Percentiles rank a stretch among this genome's conserved stretches.
Conservation (phyloP, 2,329 filamentous ascomycete genomes). For the Periconia digitata region DNA sequence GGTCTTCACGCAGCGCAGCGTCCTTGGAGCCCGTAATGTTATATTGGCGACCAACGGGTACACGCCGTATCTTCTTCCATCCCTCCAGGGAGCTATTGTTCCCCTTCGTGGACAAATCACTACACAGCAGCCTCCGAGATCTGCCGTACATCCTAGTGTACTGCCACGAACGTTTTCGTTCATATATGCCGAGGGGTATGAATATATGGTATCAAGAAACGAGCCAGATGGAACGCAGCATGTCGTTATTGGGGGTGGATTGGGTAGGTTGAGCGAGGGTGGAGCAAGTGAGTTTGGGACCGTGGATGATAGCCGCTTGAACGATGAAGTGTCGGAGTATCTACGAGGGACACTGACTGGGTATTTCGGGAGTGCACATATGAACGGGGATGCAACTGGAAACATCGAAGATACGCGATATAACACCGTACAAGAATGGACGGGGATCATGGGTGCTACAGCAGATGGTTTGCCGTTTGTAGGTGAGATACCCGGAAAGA, state of each 20-base stretch:
- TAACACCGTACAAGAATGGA: slow-evolving; percentile 46
- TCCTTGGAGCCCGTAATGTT: slow-evolving; percentile 18
- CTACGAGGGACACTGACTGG: slow-evolving; percentile 46
- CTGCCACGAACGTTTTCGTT: slow-evolving; percentile 62
- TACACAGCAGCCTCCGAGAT: slow-evolving; percentile 39
- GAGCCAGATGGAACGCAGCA: slow-evolving; percentile 44
- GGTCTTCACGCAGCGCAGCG: slow-evolving; percentile 20
- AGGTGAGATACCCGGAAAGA: slow-evolving; percentile 44
- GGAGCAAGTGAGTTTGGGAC: slow-evolving; percentile 57
- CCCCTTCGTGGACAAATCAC: slow-evolving; percentile 46
- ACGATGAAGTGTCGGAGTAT: slow-evolving; percentile 55
- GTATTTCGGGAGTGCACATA: slow-evolving; percentile 52
- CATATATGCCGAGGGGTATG: slow-evolving; percentile 62
- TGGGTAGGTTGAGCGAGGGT: slow-evolving; percentile 44
- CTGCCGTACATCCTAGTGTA: slow-evolving; percentile 37
- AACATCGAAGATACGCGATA: slow-evolving; percentile 1
- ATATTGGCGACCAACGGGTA: slow-evolving; percentile 42
- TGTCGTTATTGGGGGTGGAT: slow-evolving; percentile 65
- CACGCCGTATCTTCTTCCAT: slow-evolving; percentile 28
- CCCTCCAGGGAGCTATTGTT: slow-evolving; percentile 46
- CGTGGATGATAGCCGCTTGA: slow-evolving; percentile 57
- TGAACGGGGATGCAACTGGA: slow-evolving; percentile 21
- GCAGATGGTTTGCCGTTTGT: slow-evolving; percentile 54
- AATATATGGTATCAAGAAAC: slow-evolving; percentile 66
- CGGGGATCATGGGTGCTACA: slow-evolving; percentile 56